phyloP scores from a whole-genome alignment of 2,329 filamentous ascomycete species.

The Pseudogymnoascus sp. region DNA sequence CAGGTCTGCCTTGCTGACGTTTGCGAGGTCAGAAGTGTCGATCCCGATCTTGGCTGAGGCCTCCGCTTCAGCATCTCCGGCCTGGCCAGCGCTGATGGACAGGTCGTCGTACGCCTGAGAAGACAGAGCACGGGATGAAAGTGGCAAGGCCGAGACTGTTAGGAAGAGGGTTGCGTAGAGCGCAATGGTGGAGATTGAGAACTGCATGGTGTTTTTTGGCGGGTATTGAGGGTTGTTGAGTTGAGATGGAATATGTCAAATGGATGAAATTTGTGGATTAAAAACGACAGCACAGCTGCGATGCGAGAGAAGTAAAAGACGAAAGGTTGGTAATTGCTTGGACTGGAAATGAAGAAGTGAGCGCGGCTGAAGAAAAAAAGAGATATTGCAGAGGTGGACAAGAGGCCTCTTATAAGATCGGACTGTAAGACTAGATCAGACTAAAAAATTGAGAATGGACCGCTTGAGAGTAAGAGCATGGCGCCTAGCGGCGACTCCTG shows the following conservation, averaged over 20 bases:
- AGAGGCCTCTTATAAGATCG: slow-evolving; percentile 14
- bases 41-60: slow-evolving; percentile 34
- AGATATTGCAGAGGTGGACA: background rate
- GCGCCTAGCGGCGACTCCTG: background rate
- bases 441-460: background rate
- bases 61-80: slow-evolving; percentile 39
- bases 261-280: background rate
- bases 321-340: background rate
- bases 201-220: background rate
- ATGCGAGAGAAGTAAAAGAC: background rate
- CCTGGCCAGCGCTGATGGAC: slow-evolving; percentile 40
- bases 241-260: background rate
- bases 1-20: slow-evolving; percentile 41
- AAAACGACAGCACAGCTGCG: background rate
- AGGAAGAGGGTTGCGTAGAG: slow-evolving; percentile 1
- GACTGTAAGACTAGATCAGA: background rate
- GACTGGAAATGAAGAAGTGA: slow-evolving; percentile 17
- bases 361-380: slow-evolving; percentile 17
- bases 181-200: slow-evolving; percentile 3
- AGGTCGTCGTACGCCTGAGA: slow-evolving; percentile 37
- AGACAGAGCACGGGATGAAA: slow-evolving; percentile 21
- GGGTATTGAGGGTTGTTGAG: background rate
- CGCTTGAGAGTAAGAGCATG: background rate
- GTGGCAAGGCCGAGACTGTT: background rate
- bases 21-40: slow-evolving; percentile 36